Conservation (phyloP, 228 moss, liverwort and hornwort genomes). For the Sphagnum magellanicum region DNA sequence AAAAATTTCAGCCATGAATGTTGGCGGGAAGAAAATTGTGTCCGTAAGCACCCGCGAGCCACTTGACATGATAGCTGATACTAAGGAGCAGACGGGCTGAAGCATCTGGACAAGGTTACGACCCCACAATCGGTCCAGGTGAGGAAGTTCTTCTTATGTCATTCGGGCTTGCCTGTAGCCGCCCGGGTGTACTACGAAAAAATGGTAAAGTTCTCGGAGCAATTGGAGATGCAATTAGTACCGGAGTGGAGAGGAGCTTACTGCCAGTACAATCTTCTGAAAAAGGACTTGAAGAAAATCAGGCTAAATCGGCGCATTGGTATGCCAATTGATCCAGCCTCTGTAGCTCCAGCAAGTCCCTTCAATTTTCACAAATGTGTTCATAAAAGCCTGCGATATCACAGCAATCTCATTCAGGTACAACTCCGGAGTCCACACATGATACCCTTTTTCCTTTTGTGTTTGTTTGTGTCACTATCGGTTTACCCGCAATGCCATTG, state of each 20-base stretch:
- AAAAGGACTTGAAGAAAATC: constrained; percentile 64
- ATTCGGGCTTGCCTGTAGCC: not conserved
- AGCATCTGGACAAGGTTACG: too few species aligned
- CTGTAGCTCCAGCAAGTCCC: constrained; percentile 27
- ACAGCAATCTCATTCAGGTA: constrained; percentile 56
- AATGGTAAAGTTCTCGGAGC: constrained; percentile 90
- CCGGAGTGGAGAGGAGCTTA: constrained; percentile 87
- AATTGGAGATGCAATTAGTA: constrained; percentile 63
- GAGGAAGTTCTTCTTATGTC: too few species aligned
- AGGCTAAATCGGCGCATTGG: constrained; percentile 34
- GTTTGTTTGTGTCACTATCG: not conserved
- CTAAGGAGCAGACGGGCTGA: too few species aligned
- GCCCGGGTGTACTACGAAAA: constrained; percentile 16
- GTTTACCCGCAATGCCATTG: not conserved
- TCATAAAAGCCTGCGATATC: constrained; percentile 50
- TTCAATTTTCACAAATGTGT: constrained; percentile 29
- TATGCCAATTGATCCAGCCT: constrained; percentile 42
- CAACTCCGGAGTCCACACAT: not conserved
- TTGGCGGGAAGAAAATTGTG: too few species aligned
- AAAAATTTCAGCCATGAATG: too few species aligned
- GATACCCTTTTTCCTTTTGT: too few species aligned
- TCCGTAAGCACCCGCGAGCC: too few species aligned
- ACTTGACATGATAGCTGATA: too few species aligned
- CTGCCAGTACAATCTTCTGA: constrained; percentile 69
- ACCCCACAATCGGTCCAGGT: too few species aligned